These are phyloP conservation scores for Xenoacremonium recifei DNA, from an alignment of 2,329 filamentous ascomycete genomes.

Conservation along the genomic window DNA sequence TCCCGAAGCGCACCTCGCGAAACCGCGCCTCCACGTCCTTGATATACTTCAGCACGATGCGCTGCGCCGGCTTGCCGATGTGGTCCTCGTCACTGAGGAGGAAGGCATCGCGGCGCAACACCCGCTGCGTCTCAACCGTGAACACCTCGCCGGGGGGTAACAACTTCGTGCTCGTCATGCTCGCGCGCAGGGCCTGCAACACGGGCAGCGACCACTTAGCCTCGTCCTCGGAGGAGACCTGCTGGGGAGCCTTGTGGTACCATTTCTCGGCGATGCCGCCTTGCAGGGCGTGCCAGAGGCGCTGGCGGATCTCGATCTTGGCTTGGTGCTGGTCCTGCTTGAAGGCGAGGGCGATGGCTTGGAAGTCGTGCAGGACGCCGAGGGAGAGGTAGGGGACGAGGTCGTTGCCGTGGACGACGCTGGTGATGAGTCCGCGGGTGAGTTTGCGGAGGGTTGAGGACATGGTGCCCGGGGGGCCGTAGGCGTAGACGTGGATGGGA, in stretches of 20 bases:
- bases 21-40: slow-evolving; percentile 69
- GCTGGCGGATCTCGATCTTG: slow-evolving; percentile 63
- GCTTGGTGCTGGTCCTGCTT: slow-evolving; percentile 68
- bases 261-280: slow-evolving; percentile 62
- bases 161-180: slow-evolving; percentile 68
- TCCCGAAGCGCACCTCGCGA: slow-evolving; percentile 67
- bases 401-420: slow-evolving; percentile 70
- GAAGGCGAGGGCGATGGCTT: slow-evolving; percentile 69
- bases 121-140: slow-evolving; percentile 64
- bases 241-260: slow-evolving; percentile 43
- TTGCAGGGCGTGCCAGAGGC: slow-evolving; percentile 65
- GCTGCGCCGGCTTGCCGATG: slow-evolving; percentile 64
- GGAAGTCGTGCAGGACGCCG: slow-evolving; percentile 72
- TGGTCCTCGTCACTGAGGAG: slow-evolving; percentile 43
- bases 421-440: slow-evolving; percentile 73
- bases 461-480: slow-evolving; percentile 72
- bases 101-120: slow-evolving; percentile 67
- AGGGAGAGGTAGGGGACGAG: slow-evolving; percentile 72
- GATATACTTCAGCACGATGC: slow-evolving; percentile 69
- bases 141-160: slow-evolving; percentile 77
- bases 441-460: slow-evolving; percentile 66
- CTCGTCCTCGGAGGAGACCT: slow-evolving; percentile 47
- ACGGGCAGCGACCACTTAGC: slow-evolving; percentile 69
- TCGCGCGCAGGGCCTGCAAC: slow-evolving; percentile 62
- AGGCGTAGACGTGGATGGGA: slow-evolving; percentile 77